Percentiles rank a stretch among this genome's conserved stretches.
These are phyloP conservation scores for Kockiozyma suomiensis DNA, from an alignment of 805 yeast genomes.

Conservation along the genomic window DNA sequence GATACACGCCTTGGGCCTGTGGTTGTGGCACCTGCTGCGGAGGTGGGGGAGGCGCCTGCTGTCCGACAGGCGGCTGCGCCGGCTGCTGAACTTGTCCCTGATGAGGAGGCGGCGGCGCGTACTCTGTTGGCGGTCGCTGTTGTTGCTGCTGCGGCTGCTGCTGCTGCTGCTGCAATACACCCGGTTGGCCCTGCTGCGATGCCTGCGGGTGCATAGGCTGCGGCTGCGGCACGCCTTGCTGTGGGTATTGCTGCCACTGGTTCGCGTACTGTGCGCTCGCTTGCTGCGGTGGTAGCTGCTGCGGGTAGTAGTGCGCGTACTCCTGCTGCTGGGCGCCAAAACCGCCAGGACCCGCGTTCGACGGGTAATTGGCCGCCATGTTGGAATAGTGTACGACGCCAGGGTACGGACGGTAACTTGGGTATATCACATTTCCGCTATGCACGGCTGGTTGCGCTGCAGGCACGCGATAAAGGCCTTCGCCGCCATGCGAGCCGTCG, in stretches of 20 bases:
- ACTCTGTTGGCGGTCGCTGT: not conserved
- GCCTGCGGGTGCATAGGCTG: conserved; percentile 3
- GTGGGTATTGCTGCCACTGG: conserved; percentile 29
- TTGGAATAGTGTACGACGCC: conserved; percentile 27
- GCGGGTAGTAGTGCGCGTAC: conserved; percentile 4
- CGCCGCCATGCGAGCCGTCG: conserved; percentile 16
- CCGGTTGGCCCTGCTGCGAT: conserved; percentile 4
- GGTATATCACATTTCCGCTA: conserved; percentile 14
- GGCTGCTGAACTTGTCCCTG: conserved; percentile 18
- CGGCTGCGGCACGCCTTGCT: not conserved
- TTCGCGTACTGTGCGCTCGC: conserved; percentile 11
- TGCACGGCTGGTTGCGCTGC: conserved; percentile 22
- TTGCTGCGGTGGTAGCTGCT: conserved; percentile 26
- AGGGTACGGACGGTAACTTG: conserved; percentile 28
- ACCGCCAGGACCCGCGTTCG: not conserved
- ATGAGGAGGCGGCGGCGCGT: conserved; percentile 5
- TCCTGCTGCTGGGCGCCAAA: conserved; percentile 18
- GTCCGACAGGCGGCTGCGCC: conserved; percentile 20
- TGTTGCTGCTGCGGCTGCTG: too few relatives aligned
- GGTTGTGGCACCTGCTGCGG: conserved; percentile 22
- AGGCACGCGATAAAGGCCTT: conserved; percentile 8
- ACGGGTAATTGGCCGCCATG: conserved; percentile 21
- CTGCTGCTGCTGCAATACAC: not conserved
- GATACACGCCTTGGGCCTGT: conserved; percentile 11
- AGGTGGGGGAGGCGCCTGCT: conserved; percentile 12